phyloP scores from a whole-genome alignment of 495 filamentous ascomycete genomes.

The Penicillium lagena region DNA sequence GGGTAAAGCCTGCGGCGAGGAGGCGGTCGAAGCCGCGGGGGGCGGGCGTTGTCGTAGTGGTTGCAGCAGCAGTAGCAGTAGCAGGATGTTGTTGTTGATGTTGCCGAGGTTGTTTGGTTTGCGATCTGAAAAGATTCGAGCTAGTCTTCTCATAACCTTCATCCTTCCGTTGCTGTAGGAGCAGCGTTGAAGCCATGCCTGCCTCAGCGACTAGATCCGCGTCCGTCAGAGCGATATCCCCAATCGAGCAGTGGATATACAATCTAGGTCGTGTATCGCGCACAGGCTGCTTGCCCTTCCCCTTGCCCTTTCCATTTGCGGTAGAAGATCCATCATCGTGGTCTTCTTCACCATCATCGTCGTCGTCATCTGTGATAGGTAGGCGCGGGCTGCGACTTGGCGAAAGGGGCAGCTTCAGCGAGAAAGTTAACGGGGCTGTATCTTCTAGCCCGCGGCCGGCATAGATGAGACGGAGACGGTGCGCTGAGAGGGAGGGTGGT shows the following conservation, averaged over 20 bases:
- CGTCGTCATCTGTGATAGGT: slow-evolving; percentile 19
- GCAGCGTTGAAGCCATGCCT: slow-evolving; percentile 32
- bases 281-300: slow-evolving; percentile 51
- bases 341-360: slow-evolving; percentile 26
- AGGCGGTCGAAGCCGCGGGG: slow-evolving; percentile 87
- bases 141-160: not conserved
- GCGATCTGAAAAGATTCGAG: no score
- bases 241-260: slow-evolving; percentile 89
- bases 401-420: slow-evolving; percentile 55
- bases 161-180: slow-evolving; percentile 11
- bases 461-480: slow-evolving; percentile 80
- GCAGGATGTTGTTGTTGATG: slow-evolving; percentile 7
- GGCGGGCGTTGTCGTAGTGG: slow-evolving; percentile 46
- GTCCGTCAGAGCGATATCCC: slow-evolving; percentile 54
- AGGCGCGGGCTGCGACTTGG: slow-evolving; percentile 27
- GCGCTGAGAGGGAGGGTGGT: slow-evolving; percentile 49
- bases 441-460: slow-evolving; percentile 78
- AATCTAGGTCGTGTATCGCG: slow-evolving; percentile 43
- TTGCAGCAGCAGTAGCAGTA: no score
- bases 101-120: not conserved
- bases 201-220: slow-evolving; percentile 67
- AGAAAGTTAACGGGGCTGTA: slow-evolving; percentile 52
- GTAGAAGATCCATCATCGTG: slow-evolving; percentile 7
- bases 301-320: slow-evolving; percentile 23
- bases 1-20: slow-evolving; percentile 69